Conservation (phyloP, 2,329 filamentous ascomycete species). For the Aspergillus jensenii region DNA sequence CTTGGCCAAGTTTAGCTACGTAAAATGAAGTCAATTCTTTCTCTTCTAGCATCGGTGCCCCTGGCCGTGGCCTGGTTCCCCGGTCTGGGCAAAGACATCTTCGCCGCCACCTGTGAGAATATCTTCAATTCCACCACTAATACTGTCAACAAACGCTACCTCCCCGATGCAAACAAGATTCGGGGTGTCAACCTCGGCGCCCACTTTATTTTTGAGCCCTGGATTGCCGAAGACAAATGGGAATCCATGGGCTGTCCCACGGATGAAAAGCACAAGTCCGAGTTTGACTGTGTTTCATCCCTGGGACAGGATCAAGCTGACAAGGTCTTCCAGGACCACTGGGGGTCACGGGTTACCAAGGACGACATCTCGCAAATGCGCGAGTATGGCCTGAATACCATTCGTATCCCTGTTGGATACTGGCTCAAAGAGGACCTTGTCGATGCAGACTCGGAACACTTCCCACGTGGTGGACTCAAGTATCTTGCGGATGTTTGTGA, state of each 20-base stretch:
- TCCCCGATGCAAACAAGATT: constrained; percentile 40
- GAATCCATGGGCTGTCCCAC: constrained; percentile 49
- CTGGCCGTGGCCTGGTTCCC: constrained; percentile 24
- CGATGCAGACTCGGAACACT: constrained; percentile 49
- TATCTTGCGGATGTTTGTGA: constrained; percentile 50
- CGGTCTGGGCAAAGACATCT: constrained; percentile 25
- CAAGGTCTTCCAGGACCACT: constrained; percentile 51
- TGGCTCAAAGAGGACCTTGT: constrained; percentile 56
- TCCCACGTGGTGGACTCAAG: constrained; percentile 49
- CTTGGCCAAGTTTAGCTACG: too few species aligned
- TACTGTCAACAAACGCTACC: background rate
- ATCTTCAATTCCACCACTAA: constrained; percentile 16
- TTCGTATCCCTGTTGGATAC: constrained; percentile 57
- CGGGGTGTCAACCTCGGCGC: constrained; percentile 58
- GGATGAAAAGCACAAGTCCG: constrained; percentile 36
- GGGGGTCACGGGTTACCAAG: constrained; percentile 51
- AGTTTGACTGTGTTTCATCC: constrained; percentile 55
- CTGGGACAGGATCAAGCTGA: constrained; percentile 51
- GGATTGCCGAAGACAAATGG: constrained; percentile 53
- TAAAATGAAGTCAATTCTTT: background rate
- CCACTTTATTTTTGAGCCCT: constrained; percentile 55
- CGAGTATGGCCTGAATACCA: constrained; percentile 53
- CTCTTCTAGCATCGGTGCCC: constrained; percentile 5
- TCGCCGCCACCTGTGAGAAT: constrained; percentile 23
- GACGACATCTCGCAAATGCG: constrained; percentile 52